Evolutionary conservation across 1,284 basidiomycete genomes (phyloP).

Genomic region (Schizophyllum commune): DNA sequence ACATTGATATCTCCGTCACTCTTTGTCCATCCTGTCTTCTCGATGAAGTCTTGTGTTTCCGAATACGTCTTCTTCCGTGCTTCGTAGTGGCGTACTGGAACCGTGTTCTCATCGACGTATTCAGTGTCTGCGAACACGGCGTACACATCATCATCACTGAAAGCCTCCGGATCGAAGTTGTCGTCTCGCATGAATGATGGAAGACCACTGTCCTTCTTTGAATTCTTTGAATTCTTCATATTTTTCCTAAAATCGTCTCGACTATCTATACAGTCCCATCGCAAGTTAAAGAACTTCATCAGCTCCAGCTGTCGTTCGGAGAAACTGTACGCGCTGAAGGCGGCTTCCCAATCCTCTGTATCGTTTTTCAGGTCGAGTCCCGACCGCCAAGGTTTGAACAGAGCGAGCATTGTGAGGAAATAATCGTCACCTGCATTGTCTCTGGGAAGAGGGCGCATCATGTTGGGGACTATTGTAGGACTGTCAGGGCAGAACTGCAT

Average conservation of each 20-base stretch:
- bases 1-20: too few relatives aligned
- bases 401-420: background rate
- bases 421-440: background rate
- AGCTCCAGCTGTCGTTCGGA: background rate
- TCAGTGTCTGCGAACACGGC: too few relatives aligned
- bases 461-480: background rate
- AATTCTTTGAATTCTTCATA: background rate
- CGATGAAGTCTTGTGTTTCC: background rate
- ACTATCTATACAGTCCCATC: background rate
- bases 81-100: background rate
- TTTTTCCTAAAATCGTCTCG: background rate
- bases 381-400: background rate
- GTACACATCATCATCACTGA: too few relatives aligned
- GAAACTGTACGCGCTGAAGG: background rate
- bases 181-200: too few relatives aligned
- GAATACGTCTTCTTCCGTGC: background rate
- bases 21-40: background rate
- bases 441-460: background rate
- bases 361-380: background rate
- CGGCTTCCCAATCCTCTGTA: background rate
- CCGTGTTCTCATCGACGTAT: too few relatives aligned
- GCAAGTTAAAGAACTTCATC: background rate
- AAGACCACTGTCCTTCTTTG: background rate
- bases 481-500: background rate
- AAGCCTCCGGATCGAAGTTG: too few relatives aligned